Conservation (phyloP, 495 filamentous ascomycete species). For the Letharia columbiana region DNA sequence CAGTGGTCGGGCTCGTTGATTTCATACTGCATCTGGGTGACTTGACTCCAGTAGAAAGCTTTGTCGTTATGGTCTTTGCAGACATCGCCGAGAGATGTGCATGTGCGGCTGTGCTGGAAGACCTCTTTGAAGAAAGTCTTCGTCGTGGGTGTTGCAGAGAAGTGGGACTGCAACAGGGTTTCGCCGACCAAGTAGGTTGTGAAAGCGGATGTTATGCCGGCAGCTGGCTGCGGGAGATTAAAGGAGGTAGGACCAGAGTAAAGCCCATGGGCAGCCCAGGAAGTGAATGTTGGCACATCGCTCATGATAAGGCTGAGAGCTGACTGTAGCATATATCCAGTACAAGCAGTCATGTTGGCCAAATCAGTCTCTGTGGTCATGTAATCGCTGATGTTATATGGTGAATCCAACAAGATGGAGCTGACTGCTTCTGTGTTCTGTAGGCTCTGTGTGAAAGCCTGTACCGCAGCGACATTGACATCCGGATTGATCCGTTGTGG, state of each 20-base stretch:
- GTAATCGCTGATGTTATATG: not conserved
- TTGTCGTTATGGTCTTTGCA: not conserved
- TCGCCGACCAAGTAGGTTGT: slow-evolving; percentile 3
- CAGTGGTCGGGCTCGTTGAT: not conserved
- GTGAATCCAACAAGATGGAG: not conserved
- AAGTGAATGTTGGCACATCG: slow-evolving; percentile 1
- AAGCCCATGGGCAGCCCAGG: slow-evolving; percentile 1
- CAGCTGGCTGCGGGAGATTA: not conserved
- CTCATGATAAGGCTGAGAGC: slow-evolving; percentile 3
- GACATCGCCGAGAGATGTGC: not conserved
- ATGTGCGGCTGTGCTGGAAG: not conserved
- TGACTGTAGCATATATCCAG: not conserved
- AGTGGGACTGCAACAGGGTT: slow-evolving; percentile 7
- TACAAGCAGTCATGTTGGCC: not conserved
- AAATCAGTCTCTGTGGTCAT: not conserved
- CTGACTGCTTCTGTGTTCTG: not conserved
- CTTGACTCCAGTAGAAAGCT: slow-evolving; percentile 5
- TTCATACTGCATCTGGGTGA: slow-evolving; percentile 1
- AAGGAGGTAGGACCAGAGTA: not conserved
- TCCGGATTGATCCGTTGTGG: not conserved
- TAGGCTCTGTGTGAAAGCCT: not conserved
- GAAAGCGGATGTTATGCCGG: slow-evolving; percentile 3
- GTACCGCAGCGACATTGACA: not conserved
- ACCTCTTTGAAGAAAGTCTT: not conserved
- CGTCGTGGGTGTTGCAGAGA: not conserved